A percentile compares a stretch with the other conserved stretches of the same genome.
These are phyloP conservation scores for Sporisorium iseilematis-ciliati DNA, from an alignment of 1,284 basidiomycete genomes.

Conservation along the genomic window DNA sequence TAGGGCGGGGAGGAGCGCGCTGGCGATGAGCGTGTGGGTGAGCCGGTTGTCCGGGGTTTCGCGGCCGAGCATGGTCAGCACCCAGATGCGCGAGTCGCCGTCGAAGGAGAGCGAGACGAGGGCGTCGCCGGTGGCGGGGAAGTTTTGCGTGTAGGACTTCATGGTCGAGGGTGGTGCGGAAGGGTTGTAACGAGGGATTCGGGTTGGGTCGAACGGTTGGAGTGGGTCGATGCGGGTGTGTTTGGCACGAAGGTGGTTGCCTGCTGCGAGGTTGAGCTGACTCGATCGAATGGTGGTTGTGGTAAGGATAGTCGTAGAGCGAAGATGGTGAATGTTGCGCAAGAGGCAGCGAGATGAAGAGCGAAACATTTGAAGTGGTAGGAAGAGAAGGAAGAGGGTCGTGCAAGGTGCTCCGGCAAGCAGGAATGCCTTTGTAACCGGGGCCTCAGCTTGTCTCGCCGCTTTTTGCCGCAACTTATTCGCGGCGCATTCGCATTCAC, in stretches of 20 bases:
- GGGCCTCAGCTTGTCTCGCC: background rate
- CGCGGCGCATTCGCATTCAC: background rate
- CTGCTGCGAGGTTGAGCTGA: background rate
- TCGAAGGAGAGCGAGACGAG: constrained; percentile 44
- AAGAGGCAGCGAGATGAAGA: constrained; percentile 1
- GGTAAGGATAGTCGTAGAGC: background rate
- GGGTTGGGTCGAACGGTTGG: constrained; percentile 14
- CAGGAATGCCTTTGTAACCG: constrained; percentile 3
- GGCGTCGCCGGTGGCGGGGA: constrained; percentile 17
- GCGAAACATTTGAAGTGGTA: constrained; percentile 9
- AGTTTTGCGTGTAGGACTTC: constrained; percentile 41
- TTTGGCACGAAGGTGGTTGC: background rate
- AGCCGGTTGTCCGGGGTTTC: constrained; percentile 77
- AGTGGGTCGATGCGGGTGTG: background rate
- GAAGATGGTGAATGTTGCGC: constrained; percentile 1
- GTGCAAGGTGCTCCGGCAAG: background rate
- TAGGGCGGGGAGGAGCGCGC: constrained; percentile 79
- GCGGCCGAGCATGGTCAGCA: constrained; percentile 54
- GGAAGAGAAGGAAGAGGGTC: background rate
- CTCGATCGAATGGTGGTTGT: background rate
- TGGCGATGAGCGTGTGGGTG: constrained; percentile 74
- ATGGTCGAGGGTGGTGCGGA: constrained; percentile 2
- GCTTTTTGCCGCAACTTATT: background rate
- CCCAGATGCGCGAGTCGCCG: constrained; percentile 48
- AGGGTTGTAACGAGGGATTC: constrained; percentile 22